Evolutionary conservation across 78 protist genomes (phyloP).

Genomic region (Chrysochromulina parva): DNA sequence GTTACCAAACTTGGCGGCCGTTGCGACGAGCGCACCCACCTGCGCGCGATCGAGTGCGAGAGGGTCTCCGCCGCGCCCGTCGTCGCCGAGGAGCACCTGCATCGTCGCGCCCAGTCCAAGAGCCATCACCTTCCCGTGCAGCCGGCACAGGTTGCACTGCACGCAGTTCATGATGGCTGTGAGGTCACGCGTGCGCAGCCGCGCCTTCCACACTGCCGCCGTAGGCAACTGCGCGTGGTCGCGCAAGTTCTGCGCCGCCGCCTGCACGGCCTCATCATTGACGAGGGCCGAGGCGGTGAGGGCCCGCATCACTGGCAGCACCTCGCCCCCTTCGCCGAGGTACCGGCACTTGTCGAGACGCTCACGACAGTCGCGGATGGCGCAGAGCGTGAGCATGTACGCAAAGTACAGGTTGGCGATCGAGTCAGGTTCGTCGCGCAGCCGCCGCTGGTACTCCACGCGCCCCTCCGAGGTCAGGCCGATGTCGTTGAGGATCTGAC

Average conservation of each 20-base stretch:
- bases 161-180: background rate
- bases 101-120: background rate
- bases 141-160: background rate
- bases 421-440: constrained; percentile 4
- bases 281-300: background rate
- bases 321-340: background rate
- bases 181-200: constrained; percentile 4
- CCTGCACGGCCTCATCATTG: background rate
- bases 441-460: background rate
- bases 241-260: background rate
- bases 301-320: background rate
- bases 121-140: background rate
- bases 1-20: too few species aligned
- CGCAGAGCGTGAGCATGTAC: background rate
- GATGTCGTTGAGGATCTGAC: too few species aligned
- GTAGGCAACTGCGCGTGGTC: background rate
- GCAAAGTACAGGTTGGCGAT: background rate
- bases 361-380: background rate
- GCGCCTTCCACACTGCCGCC: background rate
- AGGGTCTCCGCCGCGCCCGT: too few species aligned
- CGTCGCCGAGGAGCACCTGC: background rate
- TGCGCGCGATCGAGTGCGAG: too few species aligned
- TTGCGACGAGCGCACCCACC: too few species aligned
- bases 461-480: background rate
- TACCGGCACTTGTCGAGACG: background rate